Conservation (phyloP, 192 early-diverging fungal species). For the Coemansia aciculifera region DNA sequence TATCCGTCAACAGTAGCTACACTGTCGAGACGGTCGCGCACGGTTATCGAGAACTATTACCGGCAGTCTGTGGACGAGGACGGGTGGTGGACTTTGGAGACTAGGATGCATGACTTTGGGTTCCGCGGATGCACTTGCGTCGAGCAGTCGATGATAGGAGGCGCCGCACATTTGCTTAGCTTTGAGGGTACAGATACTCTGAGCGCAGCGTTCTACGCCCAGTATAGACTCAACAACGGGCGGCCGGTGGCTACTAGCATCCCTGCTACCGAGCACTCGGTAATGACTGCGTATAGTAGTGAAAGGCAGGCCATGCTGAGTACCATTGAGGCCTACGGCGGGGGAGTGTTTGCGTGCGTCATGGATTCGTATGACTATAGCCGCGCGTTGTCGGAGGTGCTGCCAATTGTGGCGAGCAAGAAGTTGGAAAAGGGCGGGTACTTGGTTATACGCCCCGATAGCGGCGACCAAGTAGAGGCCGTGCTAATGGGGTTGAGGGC, state of each 20-base stretch:
- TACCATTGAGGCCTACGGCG: conserved; percentile 69
- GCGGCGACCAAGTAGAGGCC: conserved; percentile 76
- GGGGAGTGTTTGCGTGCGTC: conserved; percentile 78
- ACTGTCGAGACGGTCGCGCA: conserved; percentile 66
- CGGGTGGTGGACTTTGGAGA: conserved; percentile 54
- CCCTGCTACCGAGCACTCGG: conserved; percentile 89
- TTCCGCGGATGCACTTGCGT: conserved; percentile 85
- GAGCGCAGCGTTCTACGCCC: conserved; percentile 75
- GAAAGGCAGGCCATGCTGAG: conserved; percentile 71
- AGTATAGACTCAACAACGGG: conserved; percentile 73
- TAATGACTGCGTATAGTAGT: conserved; percentile 75
- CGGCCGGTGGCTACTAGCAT: conserved; percentile 74
- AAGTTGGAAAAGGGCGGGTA: conserved; percentile 79
- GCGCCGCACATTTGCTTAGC: conserved; percentile 80
- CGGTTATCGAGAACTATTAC: conserved; percentile 64
- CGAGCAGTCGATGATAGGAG: conserved; percentile 85
- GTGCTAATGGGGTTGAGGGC: conserved; percentile 72
- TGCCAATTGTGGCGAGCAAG: conserved; percentile 65
- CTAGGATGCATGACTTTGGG: conserved; percentile 88
- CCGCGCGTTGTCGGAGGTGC: conserved; percentile 67
- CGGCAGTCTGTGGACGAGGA: conserved; percentile 66
- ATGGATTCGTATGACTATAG: conserved; percentile 91
- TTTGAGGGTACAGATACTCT: conserved; percentile 82
- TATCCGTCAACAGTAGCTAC: conserved; percentile 88
- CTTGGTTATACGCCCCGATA: conserved; percentile 81